Evolutionary conservation across 1,284 basidiomycete species (phyloP), one percentile per base, ranked within the genome.

Genomic region (Heliocybe sulcata): DNA sequence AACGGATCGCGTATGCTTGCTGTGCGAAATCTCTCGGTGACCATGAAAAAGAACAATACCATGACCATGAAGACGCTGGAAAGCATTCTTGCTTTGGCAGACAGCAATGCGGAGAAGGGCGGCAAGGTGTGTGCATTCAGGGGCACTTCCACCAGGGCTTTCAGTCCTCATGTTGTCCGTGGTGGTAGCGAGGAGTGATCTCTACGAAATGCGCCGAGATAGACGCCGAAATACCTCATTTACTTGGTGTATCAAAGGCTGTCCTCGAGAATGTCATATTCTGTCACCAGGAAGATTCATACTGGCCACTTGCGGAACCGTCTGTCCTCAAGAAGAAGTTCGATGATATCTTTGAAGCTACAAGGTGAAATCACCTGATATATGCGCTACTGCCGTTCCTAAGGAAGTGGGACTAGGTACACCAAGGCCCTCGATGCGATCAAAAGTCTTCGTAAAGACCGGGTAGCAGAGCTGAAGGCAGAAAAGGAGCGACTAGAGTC

Each of bases 251-350:
- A 2, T 97, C 94, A 11, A 95, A 93, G 68, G 88, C 95, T 6
- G 96, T 99, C 51, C 83, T 99, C 20, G 96, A 99, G 65, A 98
- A 98, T 66, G 96, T 99, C 64, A 98, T 99, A 58, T 99, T 99
- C 66, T 99, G 97, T 70, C 97, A 99, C 70, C 97, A 99, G 72
- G 97, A 99, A 66, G 97, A 99, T 56, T 95, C 93, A 0, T 98
- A 94, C 65, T 99, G 97, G 97, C 97, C 97, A 0, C 77, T 99
- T 12, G 81, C 94, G 0, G 97, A 99, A 64, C 91, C 96, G 0
- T 77, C 92, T 0, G 81, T 85, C 1, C 72, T 99, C 42, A 99
- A 99, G 78, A 98, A 98, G 79, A 97, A 97, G 69, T 98, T 97
- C 60, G 97, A 99, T 64, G 97, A 99, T 65, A 99, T 99, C 60